Base-by-base conservation (phyloP, 768 basidiomycete species). In the Cystobasidium ongulense region DNA sequence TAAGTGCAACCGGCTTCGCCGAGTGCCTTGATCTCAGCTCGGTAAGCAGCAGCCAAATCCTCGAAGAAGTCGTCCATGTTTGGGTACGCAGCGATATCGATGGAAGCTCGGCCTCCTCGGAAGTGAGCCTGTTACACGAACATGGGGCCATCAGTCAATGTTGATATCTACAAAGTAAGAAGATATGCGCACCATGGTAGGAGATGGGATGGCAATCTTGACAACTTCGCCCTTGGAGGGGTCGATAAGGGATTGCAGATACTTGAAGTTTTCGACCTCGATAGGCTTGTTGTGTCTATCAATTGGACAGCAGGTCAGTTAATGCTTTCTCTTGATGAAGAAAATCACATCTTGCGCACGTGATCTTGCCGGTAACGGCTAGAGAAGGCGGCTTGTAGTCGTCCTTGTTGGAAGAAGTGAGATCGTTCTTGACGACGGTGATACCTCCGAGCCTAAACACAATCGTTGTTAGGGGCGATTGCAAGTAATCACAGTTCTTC, bases 181-280 rank as follows among this genome's bases (percentile, higher is more conserved):
- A 25, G 15, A 27, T 3, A 33, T 18, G 5, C 59, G 31, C 27
- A 31, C 75, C 78, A 78, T 77, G 31, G 77, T 78, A 4, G 79
- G 76, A 25, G 77, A 78, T 13, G 79, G 79, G 53, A 79, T 79
- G 54, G 79, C 77, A n/a, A 78, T 77, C 75, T 78, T 78, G 72
- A 78, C 77, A 15, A 72, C 75, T 27, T 61, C 72, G 23, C 75
- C 39, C 25, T 72, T 35, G 53, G 61, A 66, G 29, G 68, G 62
- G 62, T 74, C 36, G 63, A 67, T 73, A 31, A 72, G 63, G 46
- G 59, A 53, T 68, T 79, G 72, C 38, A 79, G 66, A 59, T 77
- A 79, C 67, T 75, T 63, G 76, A 74, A 79, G 74, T 79, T 78
- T 53, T 71, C 77, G 21, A 78, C 76, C 71, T 79, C 78, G 66